Conservation (phyloP, 805 yeast genomes). For the Suhomyces xylopsoci region DNA sequence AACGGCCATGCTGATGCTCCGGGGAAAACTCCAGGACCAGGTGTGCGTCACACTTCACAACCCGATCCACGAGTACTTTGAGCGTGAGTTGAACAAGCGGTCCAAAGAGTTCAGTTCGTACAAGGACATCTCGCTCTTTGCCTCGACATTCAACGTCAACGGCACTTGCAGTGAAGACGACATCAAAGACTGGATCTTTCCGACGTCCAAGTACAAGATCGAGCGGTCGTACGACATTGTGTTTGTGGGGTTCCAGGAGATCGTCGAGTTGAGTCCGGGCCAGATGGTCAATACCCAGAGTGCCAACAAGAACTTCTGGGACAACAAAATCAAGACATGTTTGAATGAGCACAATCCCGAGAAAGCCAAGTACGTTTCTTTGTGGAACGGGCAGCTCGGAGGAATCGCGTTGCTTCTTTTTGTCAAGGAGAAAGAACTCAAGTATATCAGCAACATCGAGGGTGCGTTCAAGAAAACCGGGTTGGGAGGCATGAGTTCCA, state of each 20-base stretch:
- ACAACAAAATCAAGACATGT: conserved; percentile 50
- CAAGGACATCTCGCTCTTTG: conserved; percentile 41
- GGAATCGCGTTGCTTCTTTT: conserved; percentile 76
- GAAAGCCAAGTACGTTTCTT: conserved; percentile 47
- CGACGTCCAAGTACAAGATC: conserved; percentile 26
- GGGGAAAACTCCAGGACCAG: conserved; percentile 50
- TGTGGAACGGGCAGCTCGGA: conserved; percentile 81
- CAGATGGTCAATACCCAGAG: conserved; percentile 80
- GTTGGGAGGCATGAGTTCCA: conserved; percentile 82
- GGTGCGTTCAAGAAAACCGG: conserved; percentile 87
- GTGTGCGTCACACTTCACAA: conserved; percentile 43
- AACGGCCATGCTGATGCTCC: conserved; percentile 44
- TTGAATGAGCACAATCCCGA: conserved; percentile 37
- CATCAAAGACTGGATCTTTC: conserved; percentile 45
- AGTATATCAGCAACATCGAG: conserved; percentile 58
- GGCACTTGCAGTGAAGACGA: conserved; percentile 45
- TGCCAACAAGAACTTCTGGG: conserved; percentile 60
- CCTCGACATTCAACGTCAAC: conserved; percentile 56
- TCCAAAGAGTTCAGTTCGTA: conserved; percentile 38
- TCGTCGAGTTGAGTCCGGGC: conserved; percentile 77
- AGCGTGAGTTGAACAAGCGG: conserved; percentile 38
- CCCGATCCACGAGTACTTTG: conserved; percentile 54
- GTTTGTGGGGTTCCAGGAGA: conserved; percentile 85
- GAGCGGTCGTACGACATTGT: conserved; percentile 61
- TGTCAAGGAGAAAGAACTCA: conserved; percentile 49